Evolutionary conservation across 768 basidiomycete species (phyloP), one percentile per base, ranked within the genome.

Genomic region (Rhodotorula graminis): DNA sequence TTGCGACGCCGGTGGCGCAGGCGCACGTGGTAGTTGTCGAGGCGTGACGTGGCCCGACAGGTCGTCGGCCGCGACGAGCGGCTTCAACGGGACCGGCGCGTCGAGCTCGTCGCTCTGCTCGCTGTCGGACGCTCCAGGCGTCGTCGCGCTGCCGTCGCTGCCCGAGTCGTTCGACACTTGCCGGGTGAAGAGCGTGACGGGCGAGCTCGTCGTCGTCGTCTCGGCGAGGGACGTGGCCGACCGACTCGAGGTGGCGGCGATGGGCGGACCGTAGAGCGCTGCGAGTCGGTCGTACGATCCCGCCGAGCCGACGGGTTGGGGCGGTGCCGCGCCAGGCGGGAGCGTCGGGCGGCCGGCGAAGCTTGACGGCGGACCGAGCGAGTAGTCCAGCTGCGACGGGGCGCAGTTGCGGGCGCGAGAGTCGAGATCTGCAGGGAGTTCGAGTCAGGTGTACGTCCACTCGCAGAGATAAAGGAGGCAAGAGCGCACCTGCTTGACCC

Each of bases 241-340:
- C 18, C 8, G 23, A n/a, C 16, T 27, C 33, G 63, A 42, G 40
- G 53, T 6, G 27, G 63, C 25, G 16, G 63, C 37, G 1, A 50
- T 55, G 6, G 37, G 21, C 37, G 62, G 21, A 47, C 66, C 67
- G 53, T 61, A 16, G 53, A 59, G 49, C 53, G 71, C 58, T 42
- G 71, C 47, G 40, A 72, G 15, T 11, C 53, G 7, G 37, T 37
- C 4, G 64, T 60, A 59, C 40, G 44, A 5, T 25, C 49, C 33
- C 1, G 42, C 2, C 0, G 42, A 21, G n/a, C 37, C 37, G 31
- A 27, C 15, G 46, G 29, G 25, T 14, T 31, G 16, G 6, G 61
- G 50, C 16, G 50, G 50, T 5, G 37, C 19, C 2, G 40, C 14
- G 37, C 6, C 10, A 7, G 37, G 63, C 14, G 12, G 61, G 12